phyloP scores from a whole-genome alignment of 2,329 filamentous ascomycete genomes.

The Cladorrhinum sp. region DNA sequence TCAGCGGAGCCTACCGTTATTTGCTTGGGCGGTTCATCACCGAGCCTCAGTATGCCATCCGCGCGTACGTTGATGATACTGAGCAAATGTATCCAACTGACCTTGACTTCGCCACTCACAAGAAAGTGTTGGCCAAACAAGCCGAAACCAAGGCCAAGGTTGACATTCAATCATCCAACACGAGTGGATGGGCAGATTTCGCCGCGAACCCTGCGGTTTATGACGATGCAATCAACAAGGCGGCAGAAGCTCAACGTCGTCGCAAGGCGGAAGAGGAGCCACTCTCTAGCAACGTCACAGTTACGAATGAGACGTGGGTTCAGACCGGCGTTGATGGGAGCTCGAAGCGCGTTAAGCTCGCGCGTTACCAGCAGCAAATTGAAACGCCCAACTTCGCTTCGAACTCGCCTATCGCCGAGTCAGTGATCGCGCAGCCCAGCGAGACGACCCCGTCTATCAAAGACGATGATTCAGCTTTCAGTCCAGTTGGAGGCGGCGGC shows the following conservation, averaged over 20 bases:
- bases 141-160: constrained; percentile 20
- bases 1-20: constrained; percentile 86
- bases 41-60: constrained; percentile 64
- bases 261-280: constrained; percentile 31
- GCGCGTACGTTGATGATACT: constrained; percentile 64
- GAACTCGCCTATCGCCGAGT: not conserved
- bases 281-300: constrained; percentile 22
- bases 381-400: constrained; percentile 1
- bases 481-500: constrained; percentile 7
- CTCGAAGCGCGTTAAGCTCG: constrained; percentile 42
- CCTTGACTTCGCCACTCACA: constrained; percentile 61
- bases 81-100: constrained; percentile 91
- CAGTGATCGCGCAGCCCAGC: not conserved
- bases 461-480: not conserved
- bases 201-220: constrained; percentile 18
- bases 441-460: not conserved
- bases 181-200: constrained; percentile 23
- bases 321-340: constrained; percentile 38
- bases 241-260: constrained; percentile 24
- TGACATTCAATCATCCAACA: constrained; percentile 22
- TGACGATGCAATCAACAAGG: constrained; percentile 24
- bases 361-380: constrained; percentile 23
- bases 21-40: constrained; percentile 70
- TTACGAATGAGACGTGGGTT: constrained; percentile 40
- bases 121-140: constrained; percentile 32